phyloP scores from a whole-genome alignment of 306 rosid species.

The Vicia faba region DNA sequence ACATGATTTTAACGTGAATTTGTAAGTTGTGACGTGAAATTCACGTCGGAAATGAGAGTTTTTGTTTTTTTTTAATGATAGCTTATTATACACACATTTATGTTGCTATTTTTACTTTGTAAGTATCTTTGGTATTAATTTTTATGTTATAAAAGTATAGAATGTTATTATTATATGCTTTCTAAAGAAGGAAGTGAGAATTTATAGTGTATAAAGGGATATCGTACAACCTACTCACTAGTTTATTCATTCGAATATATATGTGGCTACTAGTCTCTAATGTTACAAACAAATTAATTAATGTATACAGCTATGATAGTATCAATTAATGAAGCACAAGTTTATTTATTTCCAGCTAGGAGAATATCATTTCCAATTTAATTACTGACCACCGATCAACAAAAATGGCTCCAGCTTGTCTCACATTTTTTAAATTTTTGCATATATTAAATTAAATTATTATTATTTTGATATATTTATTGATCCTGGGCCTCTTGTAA shows the following conservation, averaged over 20 bases:
- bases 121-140: too few relatives aligned
- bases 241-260: not conserved
- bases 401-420: not conserved
- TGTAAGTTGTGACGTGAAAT: too few relatives aligned
- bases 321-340: not conserved
- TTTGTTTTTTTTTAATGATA: too few relatives aligned
- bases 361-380: not conserved
- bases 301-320: not conserved
- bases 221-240: not conserved
- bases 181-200: not conserved
- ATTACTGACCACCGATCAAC: not conserved
- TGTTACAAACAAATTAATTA: not conserved
- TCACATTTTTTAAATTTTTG: not conserved
- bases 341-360: not conserved
- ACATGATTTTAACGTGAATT: too few relatives aligned
- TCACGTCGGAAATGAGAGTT: too few relatives aligned
- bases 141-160: not conserved
- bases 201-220: not conserved
- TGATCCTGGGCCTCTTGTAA: not conserved
- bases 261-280: not conserved
- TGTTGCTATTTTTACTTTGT: too few relatives aligned
- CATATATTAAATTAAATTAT: too few relatives aligned
- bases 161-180: too few relatives aligned
- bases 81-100: too few relatives aligned
- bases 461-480: not conserved